Percentiles rank a stretch among this genome's conserved stretches.
phyloP scores from a whole-genome alignment of 1,284 basidiomycete species.

The Bjerkandera adusta region DNA sequence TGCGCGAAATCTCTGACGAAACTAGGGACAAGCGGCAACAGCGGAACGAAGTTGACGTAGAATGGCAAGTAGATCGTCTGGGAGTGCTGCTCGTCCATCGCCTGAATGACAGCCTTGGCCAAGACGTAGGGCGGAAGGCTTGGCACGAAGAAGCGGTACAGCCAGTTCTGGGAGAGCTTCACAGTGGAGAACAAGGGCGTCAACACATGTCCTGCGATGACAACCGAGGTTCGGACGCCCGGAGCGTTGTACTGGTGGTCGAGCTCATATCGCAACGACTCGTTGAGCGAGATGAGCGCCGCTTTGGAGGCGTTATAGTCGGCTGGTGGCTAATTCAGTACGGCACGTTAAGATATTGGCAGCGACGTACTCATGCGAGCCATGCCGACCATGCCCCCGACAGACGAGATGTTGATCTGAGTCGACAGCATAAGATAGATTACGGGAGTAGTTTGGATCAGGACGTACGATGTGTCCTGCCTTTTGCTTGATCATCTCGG shows the following conservation, averaged over 20 bases:
- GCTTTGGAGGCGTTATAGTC: conserved; percentile 92
- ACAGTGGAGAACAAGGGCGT: conserved; percentile 74
- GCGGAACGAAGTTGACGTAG: conserved; percentile 60
- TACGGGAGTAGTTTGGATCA: background rate
- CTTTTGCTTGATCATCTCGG: conserved; percentile 77
- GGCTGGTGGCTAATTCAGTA: conserved; percentile 40
- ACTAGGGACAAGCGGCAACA: conserved; percentile 60
- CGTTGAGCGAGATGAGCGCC: conserved; percentile 73
- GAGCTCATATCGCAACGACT: conserved; percentile 82
- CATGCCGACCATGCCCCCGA: conserved; percentile 72
- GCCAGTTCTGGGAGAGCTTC: conserved; percentile 44
- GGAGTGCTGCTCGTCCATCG: conserved; percentile 76
- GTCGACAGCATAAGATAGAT: conserved; percentile 11
- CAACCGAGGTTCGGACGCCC: conserved; percentile 75
- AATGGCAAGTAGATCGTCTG: conserved; percentile 72
- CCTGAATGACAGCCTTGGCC: conserved; percentile 78
- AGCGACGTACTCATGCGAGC: conserved; percentile 76
- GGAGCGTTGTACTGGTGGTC: conserved; percentile 79
- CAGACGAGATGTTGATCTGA: conserved; percentile 80
- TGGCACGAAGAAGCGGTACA: conserved; percentile 75
- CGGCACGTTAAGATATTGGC: background rate
- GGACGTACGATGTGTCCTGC: conserved; percentile 79
- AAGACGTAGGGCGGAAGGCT: conserved; percentile 70
- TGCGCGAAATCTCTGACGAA: conserved; percentile 70
- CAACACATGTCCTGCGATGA: conserved; percentile 73